Evolutionary conservation across 371 early-diverging fungal species (phyloP).

Genomic region (Mortierella sp.): DNA sequence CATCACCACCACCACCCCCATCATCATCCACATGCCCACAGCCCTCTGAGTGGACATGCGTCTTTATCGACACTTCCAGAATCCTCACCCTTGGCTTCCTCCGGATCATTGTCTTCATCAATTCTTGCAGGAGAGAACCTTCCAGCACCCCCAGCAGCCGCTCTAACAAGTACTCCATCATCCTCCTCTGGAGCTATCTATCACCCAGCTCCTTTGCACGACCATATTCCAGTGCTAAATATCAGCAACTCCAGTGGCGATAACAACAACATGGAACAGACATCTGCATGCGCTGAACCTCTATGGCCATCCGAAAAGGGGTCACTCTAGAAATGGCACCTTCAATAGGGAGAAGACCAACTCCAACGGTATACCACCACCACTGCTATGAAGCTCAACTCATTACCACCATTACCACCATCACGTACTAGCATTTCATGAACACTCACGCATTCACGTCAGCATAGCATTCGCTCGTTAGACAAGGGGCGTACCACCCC

Average conservation of each 20-base stretch:
- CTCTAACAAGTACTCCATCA: not conserved
- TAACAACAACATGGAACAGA: too few relatives aligned
- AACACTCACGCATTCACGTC: not conserved
- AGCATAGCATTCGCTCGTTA: too few relatives aligned
- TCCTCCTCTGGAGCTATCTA: too few relatives aligned
- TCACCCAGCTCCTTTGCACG: too few relatives aligned
- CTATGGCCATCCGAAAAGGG: too few relatives aligned
- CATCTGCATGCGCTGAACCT: too few relatives aligned
- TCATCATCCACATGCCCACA: constrained; percentile 1
- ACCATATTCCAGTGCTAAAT: too few relatives aligned
- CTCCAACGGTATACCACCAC: too few relatives aligned
- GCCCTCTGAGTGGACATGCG: constrained; percentile 18
- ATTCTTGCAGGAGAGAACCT: not conserved
- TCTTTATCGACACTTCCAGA: constrained; percentile 4
- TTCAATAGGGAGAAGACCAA: too few relatives aligned
- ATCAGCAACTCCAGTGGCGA: too few relatives aligned
- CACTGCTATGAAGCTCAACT: not conserved
- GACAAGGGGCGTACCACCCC: too few relatives aligned
- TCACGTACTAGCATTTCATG: not conserved
- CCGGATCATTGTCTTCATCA: not conserved
- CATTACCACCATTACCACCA: not conserved
- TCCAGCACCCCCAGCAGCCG: not conserved
- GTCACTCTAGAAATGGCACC: too few relatives aligned
- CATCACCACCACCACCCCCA: constrained; percentile 14
- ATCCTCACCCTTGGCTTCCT: constrained; percentile 7